phyloP scores from a whole-genome alignment of 1,139 yeast species.

The Suhomyces terraborum region DNA sequence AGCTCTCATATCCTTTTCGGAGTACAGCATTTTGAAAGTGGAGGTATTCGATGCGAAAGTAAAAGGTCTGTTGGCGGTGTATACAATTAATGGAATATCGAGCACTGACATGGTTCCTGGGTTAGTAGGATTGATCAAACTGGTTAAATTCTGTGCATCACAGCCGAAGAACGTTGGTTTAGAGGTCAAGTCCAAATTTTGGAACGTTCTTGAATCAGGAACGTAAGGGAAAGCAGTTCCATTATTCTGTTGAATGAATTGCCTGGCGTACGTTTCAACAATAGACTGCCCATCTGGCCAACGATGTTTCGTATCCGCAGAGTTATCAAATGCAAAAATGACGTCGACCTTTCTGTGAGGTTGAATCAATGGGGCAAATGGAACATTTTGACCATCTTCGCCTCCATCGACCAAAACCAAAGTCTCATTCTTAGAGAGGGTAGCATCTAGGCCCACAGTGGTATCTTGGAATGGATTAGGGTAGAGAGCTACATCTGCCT shows the following conservation, averaged over 20 bases:
- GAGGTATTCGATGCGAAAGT: conserved; percentile 41
- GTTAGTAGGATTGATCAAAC: conserved; percentile 25
- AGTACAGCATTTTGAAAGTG: conserved; percentile 36
- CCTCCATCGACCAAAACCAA: conserved; percentile 36
- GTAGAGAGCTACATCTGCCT: conserved; percentile 28
- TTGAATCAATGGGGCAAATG: conserved; percentile 32
- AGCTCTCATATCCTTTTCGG: conserved; percentile 36
- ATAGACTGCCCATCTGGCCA: conserved; percentile 44
- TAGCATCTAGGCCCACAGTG: conserved; percentile 15
- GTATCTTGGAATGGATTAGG: conserved; percentile 29
- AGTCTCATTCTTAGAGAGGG: conserved; percentile 22
- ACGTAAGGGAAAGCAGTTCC: conserved; percentile 38
- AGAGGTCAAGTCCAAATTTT: conserved; percentile 40
- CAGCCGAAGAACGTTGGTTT: conserved; percentile 50
- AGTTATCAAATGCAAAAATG: conserved; percentile 34
- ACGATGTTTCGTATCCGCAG: conserved; percentile 26
- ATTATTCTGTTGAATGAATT: conserved; percentile 28
- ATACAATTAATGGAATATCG: conserved; percentile 43
- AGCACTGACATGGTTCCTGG: conserved; percentile 6
- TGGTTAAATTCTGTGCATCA: conserved; percentile 41
- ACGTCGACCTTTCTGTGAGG: conserved; percentile 29
- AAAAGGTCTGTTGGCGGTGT: conserved; percentile 45
- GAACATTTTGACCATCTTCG: conserved; percentile 35
- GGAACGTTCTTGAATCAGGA: conserved; percentile 37
- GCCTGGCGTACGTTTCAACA: conserved; percentile 36